These are phyloP conservation scores for Turnera subulata DNA, from an alignment of 345 rosid species.

Conservation along the genomic window DNA sequence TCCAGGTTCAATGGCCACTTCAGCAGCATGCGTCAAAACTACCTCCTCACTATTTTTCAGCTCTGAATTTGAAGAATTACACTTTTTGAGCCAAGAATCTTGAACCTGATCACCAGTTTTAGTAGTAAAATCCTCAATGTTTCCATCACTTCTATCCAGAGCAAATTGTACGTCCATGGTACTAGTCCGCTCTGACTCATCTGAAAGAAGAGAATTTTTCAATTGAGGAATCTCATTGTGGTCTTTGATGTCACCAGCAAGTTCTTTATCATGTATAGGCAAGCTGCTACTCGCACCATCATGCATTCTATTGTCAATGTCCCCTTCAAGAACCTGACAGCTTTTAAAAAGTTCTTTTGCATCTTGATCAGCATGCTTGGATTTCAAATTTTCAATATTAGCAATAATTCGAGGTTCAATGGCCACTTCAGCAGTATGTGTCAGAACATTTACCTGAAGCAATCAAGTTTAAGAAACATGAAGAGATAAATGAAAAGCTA, in stretches of 20 bases:
- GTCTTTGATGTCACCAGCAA: not conserved
- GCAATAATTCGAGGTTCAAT: slow-evolving; percentile 6
- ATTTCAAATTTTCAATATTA: slow-evolving; percentile 31
- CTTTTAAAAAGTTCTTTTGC: slow-evolving; percentile 39
- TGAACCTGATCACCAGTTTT: not conserved
- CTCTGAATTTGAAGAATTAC: too few species aligned
- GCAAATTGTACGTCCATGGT: not conserved
- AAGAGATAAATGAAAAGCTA: not conserved
- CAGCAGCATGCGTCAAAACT: too few species aligned
- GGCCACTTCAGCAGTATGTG: slow-evolving; percentile 49
- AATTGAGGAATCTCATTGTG: not conserved
- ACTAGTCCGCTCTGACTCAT: slow-evolving; percentile 4
- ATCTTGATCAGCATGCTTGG: slow-evolving; percentile 49
- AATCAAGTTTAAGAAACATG: not conserved
- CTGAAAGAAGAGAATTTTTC: not conserved
- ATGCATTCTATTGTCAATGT: slow-evolving; percentile 7
- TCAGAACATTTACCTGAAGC: slow-evolving; percentile 64
- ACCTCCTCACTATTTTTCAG: slow-evolving; percentile 5
- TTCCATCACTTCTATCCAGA: not conserved
- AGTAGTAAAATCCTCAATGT: not conserved
- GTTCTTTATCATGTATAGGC: not conserved
- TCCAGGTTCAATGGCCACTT: too few species aligned
- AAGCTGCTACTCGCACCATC: not conserved
- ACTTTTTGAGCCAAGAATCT: not conserved
- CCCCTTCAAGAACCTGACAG: slow-evolving; percentile 11